Conservation (phyloP, 208 protist species). For the Trypanosoma scelopori region DNA sequence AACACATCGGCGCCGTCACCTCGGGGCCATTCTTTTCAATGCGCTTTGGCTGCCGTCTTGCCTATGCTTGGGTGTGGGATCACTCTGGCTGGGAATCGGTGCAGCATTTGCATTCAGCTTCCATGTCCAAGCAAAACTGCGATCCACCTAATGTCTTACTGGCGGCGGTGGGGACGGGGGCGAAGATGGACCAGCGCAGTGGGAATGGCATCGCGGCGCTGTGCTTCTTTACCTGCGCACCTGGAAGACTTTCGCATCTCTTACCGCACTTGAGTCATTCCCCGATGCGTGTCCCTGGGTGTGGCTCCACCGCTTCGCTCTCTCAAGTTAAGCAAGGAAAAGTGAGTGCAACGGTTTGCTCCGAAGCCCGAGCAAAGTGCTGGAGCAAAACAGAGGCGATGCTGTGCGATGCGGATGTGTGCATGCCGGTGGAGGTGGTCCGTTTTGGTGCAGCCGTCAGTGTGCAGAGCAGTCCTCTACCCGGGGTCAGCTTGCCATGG, state of each 20-base stretch:
- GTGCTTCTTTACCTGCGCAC: slow-evolving; percentile 11
- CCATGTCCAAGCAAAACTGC: no score
- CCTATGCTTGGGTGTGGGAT: slow-evolving; percentile 54
- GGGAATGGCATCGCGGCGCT: neutral
- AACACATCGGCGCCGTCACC: slow-evolving; percentile 46
- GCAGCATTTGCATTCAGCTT: neutral
- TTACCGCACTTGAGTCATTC: slow-evolving; percentile 10
- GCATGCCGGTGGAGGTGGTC: slow-evolving; percentile 20
- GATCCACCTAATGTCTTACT: no score
- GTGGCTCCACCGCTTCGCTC: neutral
- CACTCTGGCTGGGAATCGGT: slow-evolving; percentile 12
- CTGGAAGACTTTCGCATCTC: neutral
- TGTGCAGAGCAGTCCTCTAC: neutral
- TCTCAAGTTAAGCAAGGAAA: neutral
- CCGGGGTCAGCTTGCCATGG: neutral
- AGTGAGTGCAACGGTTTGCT: neutral
- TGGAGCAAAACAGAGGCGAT: slow-evolving; percentile 3
- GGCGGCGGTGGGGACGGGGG: neutral
- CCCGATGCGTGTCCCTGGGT: slow-evolving; percentile 4
- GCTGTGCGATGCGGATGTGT: slow-evolving; percentile 14
- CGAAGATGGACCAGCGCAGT: neutral
- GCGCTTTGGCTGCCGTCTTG: slow-evolving; percentile 60
- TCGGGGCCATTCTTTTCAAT: slow-evolving; percentile 59
- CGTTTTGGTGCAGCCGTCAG: neutral
- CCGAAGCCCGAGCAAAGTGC: neutral